Evolutionary conservation across 495 filamentous ascomycete genomes (phyloP).

Genomic region (Penicillium arizonense): DNA sequence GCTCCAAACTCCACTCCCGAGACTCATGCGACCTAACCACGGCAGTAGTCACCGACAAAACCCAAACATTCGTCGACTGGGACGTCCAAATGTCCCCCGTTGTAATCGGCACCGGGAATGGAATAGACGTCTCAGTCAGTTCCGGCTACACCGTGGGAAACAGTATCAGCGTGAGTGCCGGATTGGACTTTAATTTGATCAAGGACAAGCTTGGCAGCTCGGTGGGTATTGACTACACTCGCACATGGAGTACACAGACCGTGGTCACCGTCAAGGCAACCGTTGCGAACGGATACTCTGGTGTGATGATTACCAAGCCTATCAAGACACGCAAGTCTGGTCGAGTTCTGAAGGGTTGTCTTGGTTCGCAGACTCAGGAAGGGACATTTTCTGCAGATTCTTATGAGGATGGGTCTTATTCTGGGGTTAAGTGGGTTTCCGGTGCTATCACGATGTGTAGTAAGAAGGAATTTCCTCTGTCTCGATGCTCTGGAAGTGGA

Average conservation of each 20-base stretch:
- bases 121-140: constrained; percentile 10
- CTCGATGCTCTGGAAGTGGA: constrained; percentile 5
- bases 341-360: constrained; percentile 4
- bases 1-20: background rate
- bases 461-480: constrained; percentile 12
- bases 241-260: constrained; percentile 6
- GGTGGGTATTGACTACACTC: constrained; percentile 1
- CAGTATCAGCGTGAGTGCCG: background rate
- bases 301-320: constrained; percentile 7
- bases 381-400: constrained; percentile 4
- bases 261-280: constrained; percentile 5
- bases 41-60: constrained; percentile 2
- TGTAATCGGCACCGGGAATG: constrained; percentile 8
- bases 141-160: constrained; percentile 10
- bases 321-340: constrained; percentile 7
- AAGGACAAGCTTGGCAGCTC: constrained; percentile 5
- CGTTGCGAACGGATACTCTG: constrained; percentile 4
- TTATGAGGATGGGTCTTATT: constrained; percentile 5
- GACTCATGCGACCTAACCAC: background rate
- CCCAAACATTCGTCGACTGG: constrained; percentile 11
- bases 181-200: background rate
- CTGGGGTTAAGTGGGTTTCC: constrained; percentile 9
- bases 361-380: constrained; percentile 1
- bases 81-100: constrained; percentile 15
- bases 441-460: constrained; percentile 12